Base-by-base conservation (phyloP, 1,139 yeast genomes). In the Saccharomyces pastorianus region DNA sequence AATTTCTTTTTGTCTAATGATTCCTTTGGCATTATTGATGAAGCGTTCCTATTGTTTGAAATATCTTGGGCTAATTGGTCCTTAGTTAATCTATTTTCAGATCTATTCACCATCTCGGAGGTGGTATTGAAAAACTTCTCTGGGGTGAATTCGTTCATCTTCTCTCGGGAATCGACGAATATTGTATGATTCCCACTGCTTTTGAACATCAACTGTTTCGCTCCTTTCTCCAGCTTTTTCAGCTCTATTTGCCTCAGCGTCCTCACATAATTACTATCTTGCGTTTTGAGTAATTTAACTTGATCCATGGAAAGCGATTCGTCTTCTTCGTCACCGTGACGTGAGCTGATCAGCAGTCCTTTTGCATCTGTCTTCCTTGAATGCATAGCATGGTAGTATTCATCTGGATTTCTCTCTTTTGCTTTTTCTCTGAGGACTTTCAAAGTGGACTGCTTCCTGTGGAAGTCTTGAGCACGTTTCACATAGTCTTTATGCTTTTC, bases 401-500 rank as follows among this genome's bases (percentile, higher is more conserved):
- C 99, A 77, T 93, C 98, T n/a, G 95, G 96, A 68, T 93, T 93
- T 62, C 90, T 80, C 49, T 78, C 78, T 48, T 77, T 75, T 1
- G 88, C 95, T 69, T 89, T 89, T 50, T 77, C 77, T 64, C 88
- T 81, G 59, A 93, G 78, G 0, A 85, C 79, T 71, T 87, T 87
- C 53, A 93, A 73, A 26, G 93, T 89, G 23, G 88, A 88, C 71
- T 93, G 91, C 67, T 93, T 93, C 71, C 82, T 80, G 71, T 93
- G 98, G 67, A 78, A 90, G 69, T 93, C 96, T 50, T 81, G 83
- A 0, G 98, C 95, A 71, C 99, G 82, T 51, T 89, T 79, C 64
- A 81, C 82, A 71, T 93, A 93, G 71, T 93, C 99, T 72, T 91
- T 91, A 77, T 93, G 95, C 79, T 93, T 93, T 71, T 93, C 98